Evolutionary conservation across 371 early-diverging fungal genomes (phyloP).

Genomic region (Syncephalastrum racemosum): DNA sequence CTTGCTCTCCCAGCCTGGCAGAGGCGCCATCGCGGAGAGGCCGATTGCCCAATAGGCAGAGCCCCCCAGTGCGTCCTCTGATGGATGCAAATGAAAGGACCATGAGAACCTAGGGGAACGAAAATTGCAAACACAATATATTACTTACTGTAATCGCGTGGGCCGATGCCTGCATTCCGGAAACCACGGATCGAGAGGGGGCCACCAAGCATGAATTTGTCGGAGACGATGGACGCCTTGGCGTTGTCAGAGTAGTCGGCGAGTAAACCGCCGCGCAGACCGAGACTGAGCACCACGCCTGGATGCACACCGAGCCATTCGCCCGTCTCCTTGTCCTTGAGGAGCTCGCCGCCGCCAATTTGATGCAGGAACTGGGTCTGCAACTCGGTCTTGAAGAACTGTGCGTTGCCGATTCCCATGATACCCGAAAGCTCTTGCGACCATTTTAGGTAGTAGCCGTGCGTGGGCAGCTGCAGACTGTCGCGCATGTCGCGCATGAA

Average conservation of each 20-base stretch:
- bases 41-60: conserved; percentile 80
- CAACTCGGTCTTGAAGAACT: conserved; percentile 70
- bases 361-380: conserved; percentile 54
- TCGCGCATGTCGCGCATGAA: conserved; percentile 76
- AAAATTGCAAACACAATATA: too few species aligned
- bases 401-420: conserved; percentile 72
- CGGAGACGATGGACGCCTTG: conserved; percentile 63
- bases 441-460: conserved; percentile 69
- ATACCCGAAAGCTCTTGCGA: conserved; percentile 80
- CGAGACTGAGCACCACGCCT: conserved; percentile 48
- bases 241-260: conserved; percentile 51
- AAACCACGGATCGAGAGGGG: conserved; percentile 88
- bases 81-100: not conserved
- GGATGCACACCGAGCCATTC: conserved; percentile 33
- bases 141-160: conserved; percentile 68
- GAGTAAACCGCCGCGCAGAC: conserved; percentile 71
- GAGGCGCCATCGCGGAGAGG: conserved; percentile 75
- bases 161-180: conserved; percentile 83
- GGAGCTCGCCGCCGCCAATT: conserved; percentile 33
- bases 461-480: conserved; percentile 72
- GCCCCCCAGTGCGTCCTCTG: conserved; percentile 87
- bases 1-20: conserved; percentile 67
- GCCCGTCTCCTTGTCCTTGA: conserved; percentile 26
- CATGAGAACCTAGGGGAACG: not conserved
- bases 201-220: conserved; percentile 89